Percentiles rank a stretch among this genome's conserved stretches.
Conservation (phyloP, 2,329 filamentous ascomycete species). For the Cladorrhinum sp. region DNA sequence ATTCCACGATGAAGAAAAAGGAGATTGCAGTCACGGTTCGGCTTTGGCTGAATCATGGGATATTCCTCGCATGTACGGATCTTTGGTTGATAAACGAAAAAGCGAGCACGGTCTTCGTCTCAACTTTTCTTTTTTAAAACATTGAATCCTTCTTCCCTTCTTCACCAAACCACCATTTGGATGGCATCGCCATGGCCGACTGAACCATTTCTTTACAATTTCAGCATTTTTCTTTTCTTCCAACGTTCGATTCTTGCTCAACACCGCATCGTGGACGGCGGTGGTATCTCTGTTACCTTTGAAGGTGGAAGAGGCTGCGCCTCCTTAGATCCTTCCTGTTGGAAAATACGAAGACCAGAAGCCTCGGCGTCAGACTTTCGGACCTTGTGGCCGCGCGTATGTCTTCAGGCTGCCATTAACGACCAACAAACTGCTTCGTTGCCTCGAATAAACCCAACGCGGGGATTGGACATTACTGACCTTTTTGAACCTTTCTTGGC, state of each 20-base stretch:
- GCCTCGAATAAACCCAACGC: background rate
- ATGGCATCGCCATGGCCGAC: background rate
- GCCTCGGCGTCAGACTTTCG: background rate
- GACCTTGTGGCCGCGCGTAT: background rate
- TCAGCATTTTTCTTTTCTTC: background rate
- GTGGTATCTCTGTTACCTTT: slow-evolving; percentile 3
- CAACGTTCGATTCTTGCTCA: slow-evolving; percentile 8
- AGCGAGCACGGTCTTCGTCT: slow-evolving; percentile 6
- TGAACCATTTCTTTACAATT: background rate
- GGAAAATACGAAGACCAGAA: background rate
- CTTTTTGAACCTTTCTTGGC: background rate
- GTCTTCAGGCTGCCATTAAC: too few species aligned
- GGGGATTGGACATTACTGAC: background rate
- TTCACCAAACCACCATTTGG: background rate
- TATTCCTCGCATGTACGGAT: background rate
- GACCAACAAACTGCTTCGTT: background rate
- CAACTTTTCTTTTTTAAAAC: background rate
- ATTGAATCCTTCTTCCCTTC: background rate
- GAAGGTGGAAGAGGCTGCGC: slow-evolving; percentile 15
- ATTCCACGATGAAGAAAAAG: background rate
- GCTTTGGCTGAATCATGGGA: background rate
- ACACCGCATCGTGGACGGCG: background rate
- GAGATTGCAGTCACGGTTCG: slow-evolving; percentile 8
- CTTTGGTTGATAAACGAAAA: background rate
- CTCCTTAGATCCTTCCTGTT: background rate